Conservation (phyloP, 2,329 filamentous ascomycete species). For the Monilinia fructicola region DNA sequence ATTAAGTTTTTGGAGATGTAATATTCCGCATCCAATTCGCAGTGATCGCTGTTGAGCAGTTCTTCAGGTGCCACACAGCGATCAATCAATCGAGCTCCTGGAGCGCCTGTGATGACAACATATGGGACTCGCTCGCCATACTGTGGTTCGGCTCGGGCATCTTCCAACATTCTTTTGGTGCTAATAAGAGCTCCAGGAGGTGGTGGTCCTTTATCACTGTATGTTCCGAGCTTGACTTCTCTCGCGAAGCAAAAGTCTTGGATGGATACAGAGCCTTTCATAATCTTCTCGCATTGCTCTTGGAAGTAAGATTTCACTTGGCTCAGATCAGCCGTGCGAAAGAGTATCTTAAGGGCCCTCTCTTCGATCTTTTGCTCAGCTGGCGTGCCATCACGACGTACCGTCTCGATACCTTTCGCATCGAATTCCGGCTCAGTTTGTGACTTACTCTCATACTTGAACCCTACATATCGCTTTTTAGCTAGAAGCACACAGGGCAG, state of each 20-base stretch:
- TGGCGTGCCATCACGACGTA: slow-evolving; percentile 89
- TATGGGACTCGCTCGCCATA: slow-evolving; percentile 95
- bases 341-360: slow-evolving; percentile 82
- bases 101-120: slow-evolving; percentile 85
- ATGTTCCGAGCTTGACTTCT: slow-evolving; percentile 87
- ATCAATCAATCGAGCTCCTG: slow-evolving; percentile 81
- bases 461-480: slow-evolving; percentile 97
- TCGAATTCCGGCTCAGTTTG: slow-evolving; percentile 87
- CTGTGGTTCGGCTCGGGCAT: slow-evolving; percentile 84
- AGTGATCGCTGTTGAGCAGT: slow-evolving; percentile 71
- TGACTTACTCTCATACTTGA: slow-evolving; percentile 81
- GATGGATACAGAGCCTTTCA: slow-evolving; percentile 81
- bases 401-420: slow-evolving; percentile 97
- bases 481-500: slow-evolving; percentile 90
- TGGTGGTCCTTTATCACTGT: slow-evolving; percentile 74
- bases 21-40: slow-evolving; percentile 88
- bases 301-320: slow-evolving; percentile 90
- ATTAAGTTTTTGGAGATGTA: slow-evolving; percentile 97
- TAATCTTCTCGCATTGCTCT: slow-evolving; percentile 85
- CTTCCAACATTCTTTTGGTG: slow-evolving; percentile 79
- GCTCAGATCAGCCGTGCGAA: slow-evolving; percentile 85
- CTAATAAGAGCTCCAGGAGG: slow-evolving; percentile 89
- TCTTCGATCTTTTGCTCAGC: slow-evolving; percentile 97
- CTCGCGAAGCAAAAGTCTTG: slow-evolving; percentile 96
- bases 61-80: slow-evolving; percentile 87